These are phyloP conservation scores for Solanum phureja DNA, from an alignment of 257 asterid genomes.

Conservation along the genomic window DNA sequence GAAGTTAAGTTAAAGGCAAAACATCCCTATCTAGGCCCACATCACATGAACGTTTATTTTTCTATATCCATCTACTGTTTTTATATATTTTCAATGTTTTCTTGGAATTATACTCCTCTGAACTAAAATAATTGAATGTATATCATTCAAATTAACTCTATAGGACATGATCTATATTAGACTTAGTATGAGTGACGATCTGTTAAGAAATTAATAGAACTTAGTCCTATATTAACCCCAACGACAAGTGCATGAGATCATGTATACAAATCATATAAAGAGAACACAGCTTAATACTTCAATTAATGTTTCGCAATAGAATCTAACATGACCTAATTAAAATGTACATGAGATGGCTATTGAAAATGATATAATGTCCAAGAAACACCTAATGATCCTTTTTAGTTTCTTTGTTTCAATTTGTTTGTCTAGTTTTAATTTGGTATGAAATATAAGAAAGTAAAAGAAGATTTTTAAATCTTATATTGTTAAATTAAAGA, in stretches of 20 bases:
- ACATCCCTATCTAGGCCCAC: not conserved
- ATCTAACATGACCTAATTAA: not conserved
- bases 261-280: not conserved
- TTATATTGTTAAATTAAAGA: not conserved
- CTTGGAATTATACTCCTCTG: not conserved
- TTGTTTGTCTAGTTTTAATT: not conserved
- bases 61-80: not conserved
- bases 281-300: not conserved
- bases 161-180: not conserved
- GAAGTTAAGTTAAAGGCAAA: conserved; percentile 6
- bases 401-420: accelerated
- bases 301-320: not conserved
- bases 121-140: not conserved
- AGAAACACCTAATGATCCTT: not conserved
- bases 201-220: not conserved
- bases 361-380: not conserved
- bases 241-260: not conserved
- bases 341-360: not conserved
- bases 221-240: not conserved
- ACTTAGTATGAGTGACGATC: not conserved
- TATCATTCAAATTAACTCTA: not conserved
- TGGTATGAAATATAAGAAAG: not conserved
- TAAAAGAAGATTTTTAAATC: not conserved
- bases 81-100: not conserved
- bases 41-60: conserved; percentile 1